Conservation (phyloP, 805 yeast genomes). For the Kodamaea laetipori region DNA sequence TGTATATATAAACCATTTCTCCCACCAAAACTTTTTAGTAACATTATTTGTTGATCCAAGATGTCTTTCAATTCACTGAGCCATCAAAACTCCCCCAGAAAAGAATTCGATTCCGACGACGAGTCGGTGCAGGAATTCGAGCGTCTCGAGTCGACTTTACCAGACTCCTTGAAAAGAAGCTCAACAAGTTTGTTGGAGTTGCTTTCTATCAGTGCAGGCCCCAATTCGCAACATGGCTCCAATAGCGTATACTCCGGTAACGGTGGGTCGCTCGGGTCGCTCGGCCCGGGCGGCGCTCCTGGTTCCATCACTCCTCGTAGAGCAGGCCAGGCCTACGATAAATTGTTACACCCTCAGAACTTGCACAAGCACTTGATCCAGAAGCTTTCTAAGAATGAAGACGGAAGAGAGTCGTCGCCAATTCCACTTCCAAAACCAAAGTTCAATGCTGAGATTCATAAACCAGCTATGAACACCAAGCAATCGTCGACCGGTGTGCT, state of each 20-base stretch:
- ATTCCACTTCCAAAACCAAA: constrained; percentile 53
- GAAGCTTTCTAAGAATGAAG: constrained; percentile 33
- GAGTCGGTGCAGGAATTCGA: constrained; percentile 41
- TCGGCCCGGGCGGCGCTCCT: constrained; percentile 17
- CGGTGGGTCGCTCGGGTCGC: constrained; percentile 12
- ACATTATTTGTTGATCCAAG: background rate
- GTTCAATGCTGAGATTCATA: constrained; percentile 45
- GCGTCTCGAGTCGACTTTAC: constrained; percentile 44
- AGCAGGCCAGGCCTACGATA: constrained; percentile 7
- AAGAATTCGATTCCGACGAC: constrained; percentile 19
- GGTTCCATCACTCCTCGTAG: constrained; percentile 25
- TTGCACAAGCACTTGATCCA: constrained; percentile 27
- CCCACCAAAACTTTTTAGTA: background rate
- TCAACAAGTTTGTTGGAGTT: constrained; percentile 42
- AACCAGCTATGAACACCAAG: constrained; percentile 60
- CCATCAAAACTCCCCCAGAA: constrained; percentile 10
- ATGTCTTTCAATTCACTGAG: constrained; percentile 2
- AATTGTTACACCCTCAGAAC: constrained; percentile 14
- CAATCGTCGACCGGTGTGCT: constrained; percentile 65
- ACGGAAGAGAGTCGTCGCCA: constrained; percentile 47
- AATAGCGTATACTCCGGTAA: constrained; percentile 10
- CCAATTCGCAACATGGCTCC: constrained; percentile 9
- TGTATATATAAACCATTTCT: background rate
- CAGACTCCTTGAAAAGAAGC: constrained; percentile 39
- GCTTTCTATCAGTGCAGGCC: constrained; percentile 17